Evolutionary conservation across 2,329 filamentous ascomycete species (phyloP), one percentile per base, ranked within the genome.

Genomic region (Teratosphaeriaceae sp.): DNA sequence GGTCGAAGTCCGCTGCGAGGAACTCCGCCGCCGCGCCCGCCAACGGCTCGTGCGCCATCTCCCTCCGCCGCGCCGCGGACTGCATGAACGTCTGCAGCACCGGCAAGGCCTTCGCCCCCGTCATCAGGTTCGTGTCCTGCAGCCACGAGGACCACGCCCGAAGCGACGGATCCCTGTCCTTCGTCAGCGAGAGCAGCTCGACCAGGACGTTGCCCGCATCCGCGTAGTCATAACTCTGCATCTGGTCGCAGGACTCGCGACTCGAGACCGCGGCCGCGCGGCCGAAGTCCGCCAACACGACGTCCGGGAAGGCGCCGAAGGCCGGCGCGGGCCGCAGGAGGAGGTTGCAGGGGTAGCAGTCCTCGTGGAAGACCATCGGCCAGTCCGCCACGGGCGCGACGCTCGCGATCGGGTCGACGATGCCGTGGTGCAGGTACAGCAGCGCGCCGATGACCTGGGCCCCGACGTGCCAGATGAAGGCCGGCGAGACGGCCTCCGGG

Each of bases 201-300:
- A n/a, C n/a, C n/a, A 31, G 29, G 8, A 31, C 29, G 15, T 31
- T 16, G 16, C 8, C 29, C 11, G 29, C 29, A 15, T 31, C 29
- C 9, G 8, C 6, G 29, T 31, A 31, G 29, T 31, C 29, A n/a
- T 8, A 8, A 6, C 8, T 8, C 29, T 31, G 29, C 7, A 5
- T 7, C 7, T 7, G 9, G 8, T 7, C 29, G 29, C 6, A 5
- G 6, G 8, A 5, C 8, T 31, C 29, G 8, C 15, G 8, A 6
- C 8, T 7, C 11, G 8, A 15, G 8, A 11, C 8, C 11, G 6
- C 19, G 6, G n/a, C n/a, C 16, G 26, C 39, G 11, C 39, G 26
- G 39, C 39, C 39, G 19, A 41, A 41, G 20, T 41, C 39, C 11
- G 39, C 29, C 6, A 41, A 12, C 5, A 33, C 39, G 27, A 33